Evolutionary conservation across 768 basidiomycete genomes (phyloP), one percentile per base, ranked within the genome.

Genomic region (Imleria badia): DNA sequence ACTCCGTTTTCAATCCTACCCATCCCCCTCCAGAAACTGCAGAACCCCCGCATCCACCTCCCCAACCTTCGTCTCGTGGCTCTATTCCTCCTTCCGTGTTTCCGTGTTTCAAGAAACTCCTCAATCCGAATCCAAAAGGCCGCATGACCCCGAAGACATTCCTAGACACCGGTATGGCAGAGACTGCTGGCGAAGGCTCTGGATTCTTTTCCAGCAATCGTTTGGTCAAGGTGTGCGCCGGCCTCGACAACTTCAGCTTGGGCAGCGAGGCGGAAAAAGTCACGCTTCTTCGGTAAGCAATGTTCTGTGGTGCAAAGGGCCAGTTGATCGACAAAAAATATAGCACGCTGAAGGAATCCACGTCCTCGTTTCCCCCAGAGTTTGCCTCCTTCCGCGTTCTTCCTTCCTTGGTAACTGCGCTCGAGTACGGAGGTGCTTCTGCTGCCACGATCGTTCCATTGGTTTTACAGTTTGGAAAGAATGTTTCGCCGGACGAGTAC

Each of bases 171-270:
- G 93, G 91, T n/a, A 88, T 88, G 85, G 76, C 80, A 8, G 83
- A 87, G 48, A 81, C 79, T 3, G 72, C 68, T 0, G 78, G 77
- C 12, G 81, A 83, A 55, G 74, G 78, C 3, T 68, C 75, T 0
- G 94, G 93, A 0, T 97, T 96, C 71, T 98, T 97, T 71, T 74
- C 79, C 3, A 75, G 76, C 20, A 99, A 99, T 68, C 79, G 83
- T 30, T 78, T 98, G 6, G 88, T 95, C 26, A 87, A 86, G 67
- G 83, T 97, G 14, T 94, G 94, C 46, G 76, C 82, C 30, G 89
- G 91, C 0, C 73, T 99, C 17, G 94, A 95, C 58, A 86, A 86
- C 56, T 98, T 98, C 66, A 81, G 84, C 13, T 73, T 98, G 30
- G 81, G 80, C 13, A 84, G 81, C 55, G 97, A 98, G 63, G 76